phyloP scores from a whole-genome alignment of 805 yeast genomes.

The Yarrowia phangngaensis region DNA sequence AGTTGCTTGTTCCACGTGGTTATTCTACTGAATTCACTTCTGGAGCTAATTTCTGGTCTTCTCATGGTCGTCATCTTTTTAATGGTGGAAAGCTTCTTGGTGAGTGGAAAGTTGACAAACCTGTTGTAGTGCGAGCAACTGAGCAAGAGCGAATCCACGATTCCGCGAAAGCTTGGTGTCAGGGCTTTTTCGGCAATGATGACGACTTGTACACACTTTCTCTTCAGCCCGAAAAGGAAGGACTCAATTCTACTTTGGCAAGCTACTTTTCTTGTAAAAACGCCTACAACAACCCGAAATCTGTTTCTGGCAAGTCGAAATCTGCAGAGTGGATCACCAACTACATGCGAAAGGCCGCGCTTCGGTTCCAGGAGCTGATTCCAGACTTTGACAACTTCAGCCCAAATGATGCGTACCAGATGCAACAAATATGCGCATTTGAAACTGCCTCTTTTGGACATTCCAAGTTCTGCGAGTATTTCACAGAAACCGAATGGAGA shows the following conservation, averaged over 20 bases:
- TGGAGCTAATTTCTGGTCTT: conserved; percentile 43
- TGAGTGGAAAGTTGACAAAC: conserved; percentile 32
- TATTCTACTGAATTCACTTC: conserved; percentile 42
- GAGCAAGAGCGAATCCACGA: conserved; percentile 42
- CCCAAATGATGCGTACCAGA: conserved; percentile 47
- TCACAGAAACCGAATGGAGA: conserved; percentile 65
- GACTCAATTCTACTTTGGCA: conserved; percentile 42
- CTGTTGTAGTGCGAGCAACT: conserved; percentile 41
- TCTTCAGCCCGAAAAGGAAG: conserved; percentile 37
- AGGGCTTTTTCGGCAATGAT: conserved; percentile 43
- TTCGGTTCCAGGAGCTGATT: conserved; percentile 54
- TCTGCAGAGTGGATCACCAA: conserved; percentile 40
- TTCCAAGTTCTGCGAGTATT: conserved; percentile 63
- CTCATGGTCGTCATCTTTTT: conserved; percentile 42
- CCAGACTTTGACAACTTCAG: conserved; percentile 52
- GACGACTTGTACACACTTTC: conserved; percentile 39
- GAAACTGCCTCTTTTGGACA: conserved; percentile 67
- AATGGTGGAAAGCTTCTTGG: conserved; percentile 32
- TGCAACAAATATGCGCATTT: conserved; percentile 67
- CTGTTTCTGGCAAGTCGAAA: conserved; percentile 34
- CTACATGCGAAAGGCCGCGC: conserved; percentile 53
- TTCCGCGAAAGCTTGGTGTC: conserved; percentile 45
- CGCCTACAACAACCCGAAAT: conserved; percentile 33
- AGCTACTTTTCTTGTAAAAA: conserved; percentile 42
- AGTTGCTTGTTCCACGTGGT: conserved; percentile 40